phyloP scores from a whole-genome alignment of 2,329 filamentous ascomycete genomes.

The Beauveria sp. region DNA sequence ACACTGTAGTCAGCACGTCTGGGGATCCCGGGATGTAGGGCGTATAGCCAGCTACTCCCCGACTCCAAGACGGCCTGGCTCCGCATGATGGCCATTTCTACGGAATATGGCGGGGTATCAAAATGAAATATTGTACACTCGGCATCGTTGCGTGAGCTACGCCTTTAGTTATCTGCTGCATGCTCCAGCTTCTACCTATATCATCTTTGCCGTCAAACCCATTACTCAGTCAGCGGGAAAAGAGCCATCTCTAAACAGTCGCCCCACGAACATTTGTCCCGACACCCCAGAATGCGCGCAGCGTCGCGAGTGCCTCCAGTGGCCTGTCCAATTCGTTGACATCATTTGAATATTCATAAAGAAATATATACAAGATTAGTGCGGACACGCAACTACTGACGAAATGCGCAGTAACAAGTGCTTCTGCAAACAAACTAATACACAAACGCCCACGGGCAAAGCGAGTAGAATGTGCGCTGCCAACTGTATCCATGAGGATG shows the following conservation, averaged over 20 bases:
- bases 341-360: background rate
- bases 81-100: background rate
- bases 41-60: no score
- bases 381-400: no score
- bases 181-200: no score
- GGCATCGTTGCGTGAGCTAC: background rate
- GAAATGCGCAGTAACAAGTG: background rate
- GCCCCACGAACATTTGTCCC: background rate
- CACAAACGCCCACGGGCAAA: constrained; percentile 1
- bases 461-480: background rate
- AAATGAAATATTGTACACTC: no score
- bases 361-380: background rate
- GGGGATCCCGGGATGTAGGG: no score
- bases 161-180: no score
- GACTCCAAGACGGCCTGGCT: background rate
- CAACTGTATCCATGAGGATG: background rate
- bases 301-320: background rate
- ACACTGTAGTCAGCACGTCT: background rate
- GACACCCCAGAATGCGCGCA: background rate
- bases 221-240: background rate
- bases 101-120: background rate
- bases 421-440: background rate
- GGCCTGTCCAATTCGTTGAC: background rate
- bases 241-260: background rate
- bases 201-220: no score